Conservation (phyloP, 2,329 filamentous ascomycete species). For the Fusarium musae region DNA sequence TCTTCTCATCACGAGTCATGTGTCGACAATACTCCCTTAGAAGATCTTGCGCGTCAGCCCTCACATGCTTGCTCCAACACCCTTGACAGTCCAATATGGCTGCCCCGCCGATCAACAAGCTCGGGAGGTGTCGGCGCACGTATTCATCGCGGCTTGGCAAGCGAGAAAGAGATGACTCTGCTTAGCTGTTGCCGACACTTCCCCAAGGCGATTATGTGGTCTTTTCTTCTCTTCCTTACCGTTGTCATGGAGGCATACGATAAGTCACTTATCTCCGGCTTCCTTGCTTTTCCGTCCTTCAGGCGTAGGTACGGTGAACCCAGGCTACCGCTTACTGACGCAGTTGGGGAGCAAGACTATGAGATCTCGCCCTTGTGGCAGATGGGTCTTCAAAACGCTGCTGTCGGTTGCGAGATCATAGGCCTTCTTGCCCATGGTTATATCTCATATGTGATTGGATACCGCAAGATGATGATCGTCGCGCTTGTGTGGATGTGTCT, state of each 20-base stretch:
- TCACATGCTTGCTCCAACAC: not conserved
- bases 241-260: slow-evolving; percentile 32
- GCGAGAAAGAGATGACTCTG: slow-evolving; percentile 22
- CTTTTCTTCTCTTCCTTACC: slow-evolving; percentile 24
- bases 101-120: slow-evolving; percentile 9
- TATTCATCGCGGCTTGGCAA: slow-evolving; percentile 1
- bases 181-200: slow-evolving; percentile 6
- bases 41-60: not conserved
- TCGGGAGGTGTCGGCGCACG: slow-evolving; percentile 6
- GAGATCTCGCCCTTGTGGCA: not conserved
- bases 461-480: slow-evolving; percentile 52
- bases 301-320: slow-evolving; percentile 41
- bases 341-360: slow-evolving; percentile 1
- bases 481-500: slow-evolving; percentile 47
- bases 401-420: slow-evolving; percentile 31
- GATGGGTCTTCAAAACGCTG: not conserved
- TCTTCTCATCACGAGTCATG: not conserved
- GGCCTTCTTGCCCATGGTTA: slow-evolving; percentile 55
- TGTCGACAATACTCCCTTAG: not conserved
- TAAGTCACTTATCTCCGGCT: slow-evolving; percentile 6
- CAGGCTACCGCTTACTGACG: not conserved
- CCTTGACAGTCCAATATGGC: not conserved
- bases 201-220: slow-evolving; percentile 29
- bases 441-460: slow-evolving; percentile 50
- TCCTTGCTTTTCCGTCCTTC: slow-evolving; percentile 1